Base-by-base conservation (phyloP, 2,329 filamentous ascomycete species). In the Paecilomyces niveus region DNA sequence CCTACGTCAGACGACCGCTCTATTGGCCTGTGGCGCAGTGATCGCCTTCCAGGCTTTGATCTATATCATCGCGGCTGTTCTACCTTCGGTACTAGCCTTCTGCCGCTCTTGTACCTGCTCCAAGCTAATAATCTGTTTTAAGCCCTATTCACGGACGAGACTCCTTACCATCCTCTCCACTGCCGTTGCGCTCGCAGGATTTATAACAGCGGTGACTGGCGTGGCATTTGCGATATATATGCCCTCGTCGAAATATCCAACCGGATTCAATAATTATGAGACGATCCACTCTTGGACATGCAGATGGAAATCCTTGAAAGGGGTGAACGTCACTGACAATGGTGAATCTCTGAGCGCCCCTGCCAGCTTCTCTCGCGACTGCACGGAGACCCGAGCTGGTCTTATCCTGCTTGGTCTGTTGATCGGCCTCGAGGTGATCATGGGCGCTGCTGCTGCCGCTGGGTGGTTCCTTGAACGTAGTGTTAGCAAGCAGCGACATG, bases 201-300 rank as follows among this genome's bases (percentile, higher is more conserved):
- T 78, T 11, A 62, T 75, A 57, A 68, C 73, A 1, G 64, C 76
- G 1, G 60, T 75, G 1, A 61, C 68, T 5, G 64, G 70, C 10
- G 60, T 76, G 1, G 45, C 68, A 1, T 73, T 75, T 55, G 66
- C 66, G 21, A 69, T 74, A 45, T 69, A 74, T 62, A 68, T 60
- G 5, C 71, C 70, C 1, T 64, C 61, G 22, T 67, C 70, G n/a
- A 64, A 59, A 4, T 69, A 66, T 33, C 71, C 66, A 5, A 63
- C 31, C 8, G 69, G 69, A 24, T 74, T 73, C 56, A 66, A 59
- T 35, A 26, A 61, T 0, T 69, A 68, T 33, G 73, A 76, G 59
- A 75, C 74, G 6, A 65, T 76, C n/a, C 67, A 72, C 18, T 72
- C 70, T 45, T 76, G 74, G 74, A 74, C 74, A 7, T 76, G 74